Evolutionary conservation across 1,139 yeast genomes (phyloP).

Genomic region (Suhomyces choctaworum): DNA sequence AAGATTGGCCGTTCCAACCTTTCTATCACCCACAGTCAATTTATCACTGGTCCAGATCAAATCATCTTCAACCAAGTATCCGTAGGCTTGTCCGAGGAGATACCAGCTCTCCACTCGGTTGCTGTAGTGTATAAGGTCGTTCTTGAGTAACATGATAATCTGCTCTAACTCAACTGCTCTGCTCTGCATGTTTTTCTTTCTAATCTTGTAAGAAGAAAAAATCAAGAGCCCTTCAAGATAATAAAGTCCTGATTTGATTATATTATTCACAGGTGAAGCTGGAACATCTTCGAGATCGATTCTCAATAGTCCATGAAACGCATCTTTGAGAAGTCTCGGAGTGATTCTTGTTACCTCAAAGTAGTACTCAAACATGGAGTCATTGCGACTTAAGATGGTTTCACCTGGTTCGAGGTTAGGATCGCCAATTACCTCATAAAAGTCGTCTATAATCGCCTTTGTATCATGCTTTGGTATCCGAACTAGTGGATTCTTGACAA

Average conservation of each 20-base stretch:
- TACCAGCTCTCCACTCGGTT: conserved; percentile 84
- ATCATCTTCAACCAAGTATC: conserved; percentile 82
- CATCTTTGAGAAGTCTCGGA: conserved; percentile 49
- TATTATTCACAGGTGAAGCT: conserved; percentile 11
- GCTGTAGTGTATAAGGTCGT: conserved; percentile 68
- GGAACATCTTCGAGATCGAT: conserved; percentile 33
- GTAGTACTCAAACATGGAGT: conserved; percentile 47
- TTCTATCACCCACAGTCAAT: conserved; percentile 63
- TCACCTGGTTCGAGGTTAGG: conserved; percentile 47
- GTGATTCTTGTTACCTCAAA: conserved; percentile 51
- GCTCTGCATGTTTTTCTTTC: conserved; percentile 77
- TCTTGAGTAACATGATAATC: conserved; percentile 62
- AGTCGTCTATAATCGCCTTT: conserved; percentile 67
- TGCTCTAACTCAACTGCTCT: conserved; percentile 78
- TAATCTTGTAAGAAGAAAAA: conserved; percentile 60
- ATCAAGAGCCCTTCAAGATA: conserved; percentile 72
- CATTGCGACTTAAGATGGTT: conserved; percentile 41
- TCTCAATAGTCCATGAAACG: conserved; percentile 56
- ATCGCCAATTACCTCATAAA: conserved; percentile 73
- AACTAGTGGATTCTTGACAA: conserved; percentile 60
- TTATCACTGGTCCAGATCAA: conserved; percentile 90
- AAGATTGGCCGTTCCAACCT: conserved; percentile 57
- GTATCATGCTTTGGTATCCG: conserved; percentile 64
- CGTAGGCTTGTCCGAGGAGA: conserved; percentile 77
- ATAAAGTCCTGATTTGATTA: conserved; percentile 58